These are phyloP conservation scores for Monosporozyma aquatica DNA, from an alignment of 805 yeast genomes.

Conservation along the genomic window DNA sequence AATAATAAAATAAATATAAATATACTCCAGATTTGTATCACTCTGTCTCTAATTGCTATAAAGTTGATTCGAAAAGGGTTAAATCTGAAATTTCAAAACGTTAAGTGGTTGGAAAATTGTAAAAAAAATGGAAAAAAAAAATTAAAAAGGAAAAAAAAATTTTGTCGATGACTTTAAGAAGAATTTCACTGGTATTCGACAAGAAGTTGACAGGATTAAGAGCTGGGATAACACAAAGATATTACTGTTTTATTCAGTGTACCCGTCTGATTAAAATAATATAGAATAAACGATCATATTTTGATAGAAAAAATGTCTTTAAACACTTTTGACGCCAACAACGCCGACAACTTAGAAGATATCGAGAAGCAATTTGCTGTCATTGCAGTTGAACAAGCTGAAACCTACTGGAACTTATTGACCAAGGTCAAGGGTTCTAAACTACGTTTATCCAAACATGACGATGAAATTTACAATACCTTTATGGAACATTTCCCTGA, in stretches of 20 bases:
- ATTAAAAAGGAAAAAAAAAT: too few species aligned
- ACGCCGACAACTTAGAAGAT: constrained; percentile 89
- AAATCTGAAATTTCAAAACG: not conserved
- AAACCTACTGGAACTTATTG: constrained; percentile 81
- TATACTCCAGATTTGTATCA: too few species aligned
- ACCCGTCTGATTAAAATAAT: too few species aligned
- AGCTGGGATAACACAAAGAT: too few species aligned
- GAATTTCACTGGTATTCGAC: too few species aligned
- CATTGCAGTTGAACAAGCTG: constrained; percentile 91
- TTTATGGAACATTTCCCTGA: constrained; percentile 81
- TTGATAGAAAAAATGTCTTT: constrained; percentile 7
- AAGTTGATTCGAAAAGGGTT: not conserved
- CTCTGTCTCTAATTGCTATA: too few species aligned
- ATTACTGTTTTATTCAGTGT: too few species aligned
- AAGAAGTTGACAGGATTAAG: too few species aligned
- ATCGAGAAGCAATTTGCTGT: constrained; percentile 98
- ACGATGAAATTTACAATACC: constrained; percentile 56
- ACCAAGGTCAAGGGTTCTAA: constrained; percentile 69
- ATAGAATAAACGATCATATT: too few species aligned
- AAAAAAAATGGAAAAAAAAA: not conserved
- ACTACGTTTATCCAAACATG: constrained; percentile 61
- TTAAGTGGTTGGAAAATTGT: not conserved
- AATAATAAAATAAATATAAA: too few species aligned
- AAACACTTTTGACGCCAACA: constrained; percentile 64
- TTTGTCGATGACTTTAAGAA: too few species aligned